These are phyloP conservation scores for Yamadazyma akitaensis DNA, from an alignment of 805 yeast species.

Conservation along the genomic window DNA sequence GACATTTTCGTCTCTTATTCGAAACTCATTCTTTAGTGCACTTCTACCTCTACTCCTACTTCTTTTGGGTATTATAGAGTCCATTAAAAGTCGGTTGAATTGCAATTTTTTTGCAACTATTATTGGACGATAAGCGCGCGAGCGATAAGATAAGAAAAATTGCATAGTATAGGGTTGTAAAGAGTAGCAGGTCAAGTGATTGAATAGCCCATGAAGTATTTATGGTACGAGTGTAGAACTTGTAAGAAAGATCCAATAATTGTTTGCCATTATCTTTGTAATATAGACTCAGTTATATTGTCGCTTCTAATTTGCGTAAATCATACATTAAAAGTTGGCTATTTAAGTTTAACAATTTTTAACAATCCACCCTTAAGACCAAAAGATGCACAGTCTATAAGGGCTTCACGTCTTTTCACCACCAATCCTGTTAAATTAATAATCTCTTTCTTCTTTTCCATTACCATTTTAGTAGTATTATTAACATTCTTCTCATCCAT, in stretches of 20 bases:
- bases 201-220: no score
- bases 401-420: constrained; percentile 33
- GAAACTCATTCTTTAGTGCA: background rate
- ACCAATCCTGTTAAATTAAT: constrained; percentile 44
- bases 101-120: background rate
- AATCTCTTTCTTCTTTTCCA: constrained; percentile 35
- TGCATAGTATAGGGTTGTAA: background rate
- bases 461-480: constrained; percentile 28
- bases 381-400: constrained; percentile 43
- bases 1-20: constrained; percentile 11
- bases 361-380: constrained; percentile 37
- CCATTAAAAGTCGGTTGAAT: background rate
- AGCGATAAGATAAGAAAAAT: background rate
- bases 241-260: no score
- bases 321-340: background rate
- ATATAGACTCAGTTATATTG: no score
- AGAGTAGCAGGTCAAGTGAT: background rate
- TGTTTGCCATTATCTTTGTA: no score
- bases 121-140: constrained; percentile 4
- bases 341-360: constrained; percentile 14
- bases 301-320: background rate
- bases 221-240: no score
- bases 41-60: constrained; percentile 7
- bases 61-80: background rate
- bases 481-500: constrained; percentile 24